phyloP scores from a whole-genome alignment of 768 basidiomycete species.

The Mycena rosella region DNA sequence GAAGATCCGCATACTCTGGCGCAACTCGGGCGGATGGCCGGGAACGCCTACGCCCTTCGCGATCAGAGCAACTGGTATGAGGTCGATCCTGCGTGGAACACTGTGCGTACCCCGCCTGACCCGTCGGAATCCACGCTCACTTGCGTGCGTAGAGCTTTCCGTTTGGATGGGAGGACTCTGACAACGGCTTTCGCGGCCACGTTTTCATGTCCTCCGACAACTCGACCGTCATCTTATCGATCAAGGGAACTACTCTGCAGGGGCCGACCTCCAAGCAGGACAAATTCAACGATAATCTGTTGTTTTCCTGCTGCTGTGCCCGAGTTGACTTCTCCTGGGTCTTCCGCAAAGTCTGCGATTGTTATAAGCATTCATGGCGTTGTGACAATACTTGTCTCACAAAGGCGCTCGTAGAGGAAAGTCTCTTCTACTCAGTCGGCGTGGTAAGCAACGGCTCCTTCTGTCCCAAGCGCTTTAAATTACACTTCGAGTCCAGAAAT shows the following conservation, averaged over 20 bases:
- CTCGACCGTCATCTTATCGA: slow-evolving; percentile 85
- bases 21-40: slow-evolving; percentile 89
- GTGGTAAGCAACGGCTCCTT: slow-evolving; percentile 65
- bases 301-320: slow-evolving; percentile 96
- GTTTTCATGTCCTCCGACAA: slow-evolving; percentile 87
- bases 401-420: slow-evolving; percentile 86
- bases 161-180: slow-evolving; percentile 77
- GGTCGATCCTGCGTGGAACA: slow-evolving; percentile 81
- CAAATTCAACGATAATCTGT: slow-evolving; percentile 92
- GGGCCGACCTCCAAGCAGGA: slow-evolving; percentile 92
- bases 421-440: slow-evolving; percentile 92
- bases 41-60: slow-evolving; percentile 88
- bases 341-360: slow-evolving; percentile 89
- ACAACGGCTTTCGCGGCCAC: slow-evolving; percentile 90
- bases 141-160: slow-evolving; percentile 72
- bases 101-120: slow-evolving; percentile 44
- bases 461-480: background rate
- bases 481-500: slow-evolving; percentile 61
- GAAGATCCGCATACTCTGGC: slow-evolving; percentile 83
- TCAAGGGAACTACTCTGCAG: slow-evolving; percentile 88
- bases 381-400: slow-evolving; percentile 89
- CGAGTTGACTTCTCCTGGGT: slow-evolving; percentile 89
- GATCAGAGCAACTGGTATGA: slow-evolving; percentile 86
- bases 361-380: slow-evolving; percentile 75
- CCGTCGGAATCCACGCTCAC: slow-evolving; percentile 18